A percentile compares a stretch with the other conserved stretches of the same genome.
Conservation (phyloP, 78 protist species). For the Speleostelium caveatum region DNA sequence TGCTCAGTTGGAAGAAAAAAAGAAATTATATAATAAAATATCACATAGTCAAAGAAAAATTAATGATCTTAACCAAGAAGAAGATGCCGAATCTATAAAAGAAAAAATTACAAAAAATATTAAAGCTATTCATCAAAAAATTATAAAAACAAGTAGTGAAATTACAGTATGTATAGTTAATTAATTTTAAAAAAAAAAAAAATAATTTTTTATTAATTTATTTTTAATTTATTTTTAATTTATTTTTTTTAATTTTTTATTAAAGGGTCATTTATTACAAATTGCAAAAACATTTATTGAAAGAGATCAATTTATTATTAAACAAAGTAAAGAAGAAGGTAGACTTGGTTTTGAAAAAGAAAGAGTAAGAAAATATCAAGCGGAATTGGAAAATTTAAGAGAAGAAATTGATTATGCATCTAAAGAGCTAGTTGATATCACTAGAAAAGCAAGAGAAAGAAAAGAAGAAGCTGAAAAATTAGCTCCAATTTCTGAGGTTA, state of each 20-base stretch:
- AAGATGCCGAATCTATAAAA: slow-evolving; percentile 5
- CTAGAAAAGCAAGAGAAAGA: neutral
- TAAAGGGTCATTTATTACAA: no score
- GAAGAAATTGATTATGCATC: neutral
- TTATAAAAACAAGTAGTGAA: neutral
- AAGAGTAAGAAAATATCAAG: neutral
- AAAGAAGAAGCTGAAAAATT: neutral
- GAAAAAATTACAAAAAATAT: slow-evolving; percentile 9
- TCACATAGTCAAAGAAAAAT: neutral
- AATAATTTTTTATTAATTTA: no score
- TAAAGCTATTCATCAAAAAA: neutral
- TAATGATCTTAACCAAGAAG: slow-evolving; percentile 38
- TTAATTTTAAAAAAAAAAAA: no score
- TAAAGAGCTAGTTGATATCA: neutral
- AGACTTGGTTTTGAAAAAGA: neutral
- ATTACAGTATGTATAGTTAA: neutral
- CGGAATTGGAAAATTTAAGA: neutral
- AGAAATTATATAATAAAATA: slow-evolving; percentile 24
- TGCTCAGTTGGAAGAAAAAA: slow-evolving; percentile 15
- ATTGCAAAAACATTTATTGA: neutral
- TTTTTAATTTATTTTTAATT: no score
- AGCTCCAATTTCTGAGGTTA: neutral
- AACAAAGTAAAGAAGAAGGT: neutral
- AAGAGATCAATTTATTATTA: slow-evolving; percentile 14
- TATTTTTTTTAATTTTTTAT: no score